Conservation (phyloP, 2,329 filamentous ascomycete genomes). For the Alternaria gansuensis region DNA sequence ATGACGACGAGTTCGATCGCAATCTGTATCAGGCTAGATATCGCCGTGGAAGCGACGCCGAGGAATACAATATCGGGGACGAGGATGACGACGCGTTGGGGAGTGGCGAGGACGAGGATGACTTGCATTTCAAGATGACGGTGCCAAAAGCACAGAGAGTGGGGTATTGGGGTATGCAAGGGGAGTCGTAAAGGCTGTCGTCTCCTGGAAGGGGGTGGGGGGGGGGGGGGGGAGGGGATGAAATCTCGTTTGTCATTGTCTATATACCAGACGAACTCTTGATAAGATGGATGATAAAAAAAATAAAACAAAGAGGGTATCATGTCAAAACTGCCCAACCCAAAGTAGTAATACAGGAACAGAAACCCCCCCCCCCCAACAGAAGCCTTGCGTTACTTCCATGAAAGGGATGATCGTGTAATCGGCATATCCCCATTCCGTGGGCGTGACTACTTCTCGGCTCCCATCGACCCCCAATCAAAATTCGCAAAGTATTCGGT, state of each 20-base stretch:
- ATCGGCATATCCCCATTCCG: not conserved
- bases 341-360: constrained; percentile 1
- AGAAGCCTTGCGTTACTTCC: not conserved
- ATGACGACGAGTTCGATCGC: constrained; percentile 70
- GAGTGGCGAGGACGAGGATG: constrained; percentile 45
- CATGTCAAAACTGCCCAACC: constrained; percentile 5
- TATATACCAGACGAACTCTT: not conserved
- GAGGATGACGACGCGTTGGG: constrained; percentile 30
- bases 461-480: not conserved
- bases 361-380: not conserved
- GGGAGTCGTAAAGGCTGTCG: constrained; percentile 14
- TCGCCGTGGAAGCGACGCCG: constrained; percentile 52
- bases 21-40: constrained; percentile 55
- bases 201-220: no score
- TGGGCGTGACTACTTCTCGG: not conserved
- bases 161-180: constrained; percentile 40
- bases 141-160: constrained; percentile 33
- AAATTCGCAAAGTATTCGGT: not conserved
- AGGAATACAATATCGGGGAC: constrained; percentile 45
- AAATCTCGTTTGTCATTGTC: not conserved
- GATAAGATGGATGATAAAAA: not conserved
- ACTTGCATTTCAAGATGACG: constrained; percentile 43
- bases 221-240: not conserved
- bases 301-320: constrained; percentile 9
- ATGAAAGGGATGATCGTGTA: not conserved